Evolutionary conservation across 371 early-diverging fungal genomes (phyloP), one percentile per base, ranked within the genome.

Genomic region (Circinella minor): DNA sequence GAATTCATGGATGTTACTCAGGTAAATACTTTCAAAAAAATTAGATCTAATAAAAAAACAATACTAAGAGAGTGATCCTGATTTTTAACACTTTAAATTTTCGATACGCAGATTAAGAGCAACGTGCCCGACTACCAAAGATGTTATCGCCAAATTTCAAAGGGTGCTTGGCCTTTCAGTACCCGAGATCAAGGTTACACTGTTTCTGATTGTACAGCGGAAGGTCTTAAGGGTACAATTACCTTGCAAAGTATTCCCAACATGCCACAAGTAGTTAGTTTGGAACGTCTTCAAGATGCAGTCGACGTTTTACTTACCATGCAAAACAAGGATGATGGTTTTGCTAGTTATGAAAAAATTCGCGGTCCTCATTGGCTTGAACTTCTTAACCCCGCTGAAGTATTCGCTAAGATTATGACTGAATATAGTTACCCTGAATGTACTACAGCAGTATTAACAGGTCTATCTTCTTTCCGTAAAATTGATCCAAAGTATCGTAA

Each of bases 391-490:
- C 96, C 98, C 34, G 94, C 98, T 34, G 98, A 98, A 81, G 97
- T 99, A 15, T 96, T 96, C 88, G 90, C 91, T 55, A 90, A 95
- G 73, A 97, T 98, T 72, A 99, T 99, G 99, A 91, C 94, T 39
- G 99, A 98, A 82, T 98, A 99, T 84, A 85, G 88, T 63, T 99
- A 99, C 79, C 94, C 96, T 10, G 99, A 99, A 77, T 99, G 99
- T 82, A 95, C 99, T 6, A 96, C 98, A 2, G 93, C 96, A 36
- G 95, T 93, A 11, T 81, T 98, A 39, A 90, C 95, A 43, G 96
- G 93, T 13, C 82, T 98, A 61, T 80, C 91, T 5, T 85, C 88
- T 10, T 98, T 97, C 83, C 73, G 82, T 34, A 88, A 93, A 69
- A 76, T 84, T 46, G 90, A 89, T 70, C 96, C 98, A 7, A 87